phyloP scores from a whole-genome alignment of 2,329 filamentous ascomycete genomes.

The Penicillium crustosum region DNA sequence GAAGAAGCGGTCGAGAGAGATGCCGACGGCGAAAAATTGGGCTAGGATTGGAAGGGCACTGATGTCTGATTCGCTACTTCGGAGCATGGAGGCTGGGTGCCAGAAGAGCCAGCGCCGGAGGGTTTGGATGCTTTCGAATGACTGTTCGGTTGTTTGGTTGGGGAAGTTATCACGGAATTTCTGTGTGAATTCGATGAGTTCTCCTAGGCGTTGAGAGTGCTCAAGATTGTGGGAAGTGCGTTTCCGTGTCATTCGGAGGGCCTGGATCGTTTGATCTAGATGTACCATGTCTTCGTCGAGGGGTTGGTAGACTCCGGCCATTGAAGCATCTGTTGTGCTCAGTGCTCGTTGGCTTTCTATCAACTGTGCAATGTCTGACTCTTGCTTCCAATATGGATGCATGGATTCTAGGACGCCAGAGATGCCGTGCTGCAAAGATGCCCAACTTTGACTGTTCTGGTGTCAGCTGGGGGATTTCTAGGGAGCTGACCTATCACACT shows the following conservation, averaged over 20 bases:
- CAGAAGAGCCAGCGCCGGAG: constrained; percentile 93
- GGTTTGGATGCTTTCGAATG: constrained; percentile 86
- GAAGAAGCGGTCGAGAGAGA: constrained; percentile 86
- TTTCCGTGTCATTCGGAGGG: constrained; percentile 58
- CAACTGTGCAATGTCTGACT: constrained; percentile 62
- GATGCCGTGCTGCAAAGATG: constrained; percentile 85
- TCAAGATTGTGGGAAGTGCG: constrained; percentile 69
- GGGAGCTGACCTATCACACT: constrained; percentile 42
- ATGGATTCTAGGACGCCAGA: constrained; percentile 88
- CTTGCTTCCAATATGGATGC: constrained; percentile 80
- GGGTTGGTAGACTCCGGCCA: constrained; percentile 36
- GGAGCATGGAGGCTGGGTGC: constrained; percentile 82
- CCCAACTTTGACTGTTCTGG: constrained; percentile 77
- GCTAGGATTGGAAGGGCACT: constrained; percentile 80
- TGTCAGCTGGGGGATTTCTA: constrained; percentile 20
- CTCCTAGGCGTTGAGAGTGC: constrained; percentile 66
- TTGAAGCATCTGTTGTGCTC: constrained; percentile 35
- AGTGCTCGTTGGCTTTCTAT: constrained; percentile 44
- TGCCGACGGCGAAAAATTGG: constrained; percentile 85
- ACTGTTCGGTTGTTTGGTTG: constrained; percentile 70
- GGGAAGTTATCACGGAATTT: constrained; percentile 70
- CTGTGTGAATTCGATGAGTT: constrained; percentile 71
- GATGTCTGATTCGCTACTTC: constrained; percentile 72
- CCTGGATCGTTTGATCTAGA: constrained; percentile 65
- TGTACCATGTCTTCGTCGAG: constrained; percentile 68